A percentile compares a stretch with the other conserved stretches of the same genome.
These are phyloP conservation scores for Vitis riparia DNA, from an alignment of 164 flowering plant species.

Conservation along the genomic window DNA sequence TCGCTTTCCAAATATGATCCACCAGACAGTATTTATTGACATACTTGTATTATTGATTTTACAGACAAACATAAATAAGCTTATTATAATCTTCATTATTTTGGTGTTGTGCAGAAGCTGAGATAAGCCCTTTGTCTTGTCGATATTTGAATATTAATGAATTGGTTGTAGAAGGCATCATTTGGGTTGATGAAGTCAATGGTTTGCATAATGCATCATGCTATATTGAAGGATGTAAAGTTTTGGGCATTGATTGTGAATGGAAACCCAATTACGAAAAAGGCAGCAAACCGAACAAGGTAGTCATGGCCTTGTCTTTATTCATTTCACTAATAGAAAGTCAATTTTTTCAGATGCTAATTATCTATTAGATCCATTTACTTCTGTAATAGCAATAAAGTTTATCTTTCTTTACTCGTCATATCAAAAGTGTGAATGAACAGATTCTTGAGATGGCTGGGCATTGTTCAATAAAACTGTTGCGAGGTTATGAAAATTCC, in stretches of 20 bases:
- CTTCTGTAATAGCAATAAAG: not conserved
- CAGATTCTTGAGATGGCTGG: not conserved
- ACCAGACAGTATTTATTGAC: not conserved
- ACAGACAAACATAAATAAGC: not conserved
- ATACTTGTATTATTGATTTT: not conserved
- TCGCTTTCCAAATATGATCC: not conserved
- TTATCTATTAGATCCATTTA: not conserved
- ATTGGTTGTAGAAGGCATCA: conserved; percentile 52
- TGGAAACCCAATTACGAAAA: conserved; percentile 94
- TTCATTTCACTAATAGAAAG: not conserved
- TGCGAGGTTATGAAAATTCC: not conserved
- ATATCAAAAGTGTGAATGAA: not conserved
- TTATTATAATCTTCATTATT: not conserved
- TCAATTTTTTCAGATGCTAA: not conserved
- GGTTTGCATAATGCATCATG: conserved; percentile 58
- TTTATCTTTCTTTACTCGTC: not conserved
- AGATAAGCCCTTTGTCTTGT: conserved; percentile 31
- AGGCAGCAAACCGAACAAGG: conserved; percentile 83
- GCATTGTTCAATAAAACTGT: no score
- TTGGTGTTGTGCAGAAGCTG: conserved; percentile 44
- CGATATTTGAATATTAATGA: conserved; percentile 60
- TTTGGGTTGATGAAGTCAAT: conserved; percentile 81
- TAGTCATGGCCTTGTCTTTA: conserved; percentile 22
- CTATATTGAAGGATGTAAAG: conserved; percentile 66
- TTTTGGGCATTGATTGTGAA: conserved; percentile 92